phyloP scores from a whole-genome alignment of 2,329 filamentous ascomycete species.

The Mollisiaceae sp. region DNA sequence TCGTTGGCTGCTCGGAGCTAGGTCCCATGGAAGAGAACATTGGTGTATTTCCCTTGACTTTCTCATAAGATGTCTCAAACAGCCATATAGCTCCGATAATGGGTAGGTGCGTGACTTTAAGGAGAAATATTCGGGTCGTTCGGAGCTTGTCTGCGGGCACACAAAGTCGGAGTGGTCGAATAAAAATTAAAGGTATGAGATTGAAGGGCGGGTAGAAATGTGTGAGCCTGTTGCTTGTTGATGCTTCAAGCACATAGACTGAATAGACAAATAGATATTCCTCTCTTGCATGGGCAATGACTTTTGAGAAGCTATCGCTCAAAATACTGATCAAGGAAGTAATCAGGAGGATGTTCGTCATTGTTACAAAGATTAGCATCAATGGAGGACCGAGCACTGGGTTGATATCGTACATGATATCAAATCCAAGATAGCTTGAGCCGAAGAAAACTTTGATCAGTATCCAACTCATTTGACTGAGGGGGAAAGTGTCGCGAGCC shows the following conservation, averaged over 20 bases:
- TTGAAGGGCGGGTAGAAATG: conserved; percentile 77
- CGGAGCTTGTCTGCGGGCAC: conserved; percentile 69
- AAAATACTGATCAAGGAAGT: conserved; percentile 80
- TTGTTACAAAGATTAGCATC: conserved; percentile 70
- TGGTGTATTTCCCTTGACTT: conserved; percentile 27
- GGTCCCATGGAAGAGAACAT: conserved; percentile 32
- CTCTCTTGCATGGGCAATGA: conserved; percentile 68
- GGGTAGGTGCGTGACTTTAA: conserved; percentile 68
- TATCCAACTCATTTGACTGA: conserved; percentile 74
- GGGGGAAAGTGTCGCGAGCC: conserved; percentile 70
- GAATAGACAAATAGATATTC: conserved; percentile 81
- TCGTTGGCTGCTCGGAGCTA: conserved; percentile 16
- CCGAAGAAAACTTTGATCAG: conserved; percentile 83
- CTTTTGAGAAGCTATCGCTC: conserved; percentile 69
- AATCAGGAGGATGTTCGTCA: conserved; percentile 80
- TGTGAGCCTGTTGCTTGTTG: conserved; percentile 70
- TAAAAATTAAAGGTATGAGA: conserved; percentile 71
- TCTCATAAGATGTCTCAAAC: conserved; percentile 50
- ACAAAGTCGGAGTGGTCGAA: conserved; percentile 74
- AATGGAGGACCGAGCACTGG: conserved; percentile 39
- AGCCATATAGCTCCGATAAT: conserved; percentile 69
- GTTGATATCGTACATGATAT: conserved; percentile 59
- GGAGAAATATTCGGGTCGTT: conserved; percentile 62
- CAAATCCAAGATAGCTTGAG: conserved; percentile 75
- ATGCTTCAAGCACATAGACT: conserved; percentile 68